These are phyloP conservation scores for Colletotrichum salicis DNA, from an alignment of 2,329 filamentous ascomycete species.

Conservation along the genomic window DNA sequence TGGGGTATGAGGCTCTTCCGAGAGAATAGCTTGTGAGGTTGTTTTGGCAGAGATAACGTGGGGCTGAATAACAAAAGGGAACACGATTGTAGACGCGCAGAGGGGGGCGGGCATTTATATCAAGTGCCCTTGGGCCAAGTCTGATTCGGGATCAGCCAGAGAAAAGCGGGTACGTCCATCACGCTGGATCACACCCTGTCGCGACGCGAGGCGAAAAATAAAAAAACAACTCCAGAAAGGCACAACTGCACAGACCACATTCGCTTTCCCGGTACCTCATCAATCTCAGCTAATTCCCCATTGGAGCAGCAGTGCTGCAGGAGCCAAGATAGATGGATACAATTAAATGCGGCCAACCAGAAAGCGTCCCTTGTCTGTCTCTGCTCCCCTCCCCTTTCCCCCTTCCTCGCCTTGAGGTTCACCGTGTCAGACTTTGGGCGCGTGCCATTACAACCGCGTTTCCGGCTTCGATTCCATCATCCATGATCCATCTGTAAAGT, in stretches of 20 bases:
- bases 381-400: background rate
- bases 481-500: too few species aligned
- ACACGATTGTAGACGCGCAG: background rate
- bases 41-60: conserved; percentile 21
- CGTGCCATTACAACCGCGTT: background rate
- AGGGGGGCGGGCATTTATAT: conserved; percentile 34
- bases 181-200: background rate
- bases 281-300: background rate
- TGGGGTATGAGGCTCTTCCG: conserved; percentile 2
- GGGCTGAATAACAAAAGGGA: conserved; percentile 1
- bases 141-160: conserved; percentile 35
- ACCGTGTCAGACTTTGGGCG: background rate
- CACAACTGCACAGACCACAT: background rate
- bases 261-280: background rate
- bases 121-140: conserved; percentile 13
- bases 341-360: background rate
- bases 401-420: background rate
- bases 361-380: background rate
- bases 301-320: background rate
- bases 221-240: conserved; percentile 12
- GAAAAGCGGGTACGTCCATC: conserved; percentile 27
- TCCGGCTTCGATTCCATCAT: background rate
- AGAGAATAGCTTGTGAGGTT: background rate
- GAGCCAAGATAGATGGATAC: background rate
- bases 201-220: conserved; percentile 8